These are phyloP conservation scores for Metschnikowia dekortorum DNA, from an alignment of 805 yeast genomes.

Conservation along the genomic window DNA sequence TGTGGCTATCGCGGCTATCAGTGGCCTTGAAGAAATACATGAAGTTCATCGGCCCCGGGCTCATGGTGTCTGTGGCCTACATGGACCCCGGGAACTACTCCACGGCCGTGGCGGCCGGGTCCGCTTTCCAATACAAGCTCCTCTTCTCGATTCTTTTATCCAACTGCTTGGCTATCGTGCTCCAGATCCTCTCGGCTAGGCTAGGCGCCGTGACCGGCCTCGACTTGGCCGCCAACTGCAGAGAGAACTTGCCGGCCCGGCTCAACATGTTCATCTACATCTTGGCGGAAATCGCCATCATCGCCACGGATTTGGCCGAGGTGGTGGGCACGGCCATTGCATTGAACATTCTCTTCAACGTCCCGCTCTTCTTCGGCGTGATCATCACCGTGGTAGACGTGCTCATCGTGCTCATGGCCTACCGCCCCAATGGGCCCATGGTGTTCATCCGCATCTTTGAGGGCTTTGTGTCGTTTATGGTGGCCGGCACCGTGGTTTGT, in stretches of 20 bases:
- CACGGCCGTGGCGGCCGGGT: constrained; percentile 92
- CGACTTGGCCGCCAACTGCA: constrained; percentile 85
- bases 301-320: constrained; percentile 95
- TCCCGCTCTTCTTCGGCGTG: constrained; percentile 84
- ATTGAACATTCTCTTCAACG: constrained; percentile 70
- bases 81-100: constrained; percentile 98
- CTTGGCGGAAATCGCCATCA: constrained; percentile 84
- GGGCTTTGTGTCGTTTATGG: constrained; percentile 70
- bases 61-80: constrained; percentile 91
- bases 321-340: constrained; percentile 98
- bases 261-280: constrained; percentile 61
- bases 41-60: constrained; percentile 86
- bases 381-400: constrained; percentile 83
- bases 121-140: constrained; percentile 74
- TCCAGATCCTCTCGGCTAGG: constrained; percentile 81
- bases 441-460: constrained; percentile 76
- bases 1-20: constrained; percentile 6
- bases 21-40: constrained; percentile 43
- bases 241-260: constrained; percentile 62
- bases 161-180: constrained; percentile 79
- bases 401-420: constrained; percentile 78
- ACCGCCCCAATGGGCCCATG: constrained; percentile 80
- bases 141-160: constrained; percentile 75
- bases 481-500: constrained; percentile 78
- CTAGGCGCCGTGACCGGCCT: constrained; percentile 92